A percentile compares a stretch with the other conserved stretches of the same genome.
phyloP scores from a whole-genome alignment of 2,329 filamentous ascomycete species.

The Colletotrichum phormii region DNA sequence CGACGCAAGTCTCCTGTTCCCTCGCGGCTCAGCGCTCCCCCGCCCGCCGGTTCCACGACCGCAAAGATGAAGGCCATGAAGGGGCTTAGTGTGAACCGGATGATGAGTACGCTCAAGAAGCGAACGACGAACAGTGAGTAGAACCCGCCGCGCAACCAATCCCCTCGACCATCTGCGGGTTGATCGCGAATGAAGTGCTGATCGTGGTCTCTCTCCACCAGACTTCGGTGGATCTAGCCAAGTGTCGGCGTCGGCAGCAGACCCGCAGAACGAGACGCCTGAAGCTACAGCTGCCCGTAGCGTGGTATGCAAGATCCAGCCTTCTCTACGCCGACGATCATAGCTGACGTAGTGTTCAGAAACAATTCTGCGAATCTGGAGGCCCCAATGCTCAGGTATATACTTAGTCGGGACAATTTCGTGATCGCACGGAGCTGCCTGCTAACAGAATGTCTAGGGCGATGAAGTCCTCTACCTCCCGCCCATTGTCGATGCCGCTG shows the following conservation, averaged over 20 bases:
- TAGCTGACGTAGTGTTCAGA: slow-evolving; percentile 59
- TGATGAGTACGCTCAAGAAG: slow-evolving; percentile 67
- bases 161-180: background rate
- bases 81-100: slow-evolving; percentile 66
- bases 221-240: slow-evolving; percentile 37
- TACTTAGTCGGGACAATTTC: background rate
- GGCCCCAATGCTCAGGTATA: slow-evolving; percentile 63
- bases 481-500: slow-evolving; percentile 92
- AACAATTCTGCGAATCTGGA: slow-evolving; percentile 83
- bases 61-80: slow-evolving; percentile 59
- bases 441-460: slow-evolving; percentile 62
- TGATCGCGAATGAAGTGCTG: slow-evolving; percentile 26
- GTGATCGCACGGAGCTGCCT: background rate
- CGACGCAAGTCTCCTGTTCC: background rate
- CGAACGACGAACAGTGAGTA: slow-evolving; percentile 47
- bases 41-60: slow-evolving; percentile 2
- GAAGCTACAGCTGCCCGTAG: slow-evolving; percentile 74
- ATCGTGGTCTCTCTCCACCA: slow-evolving; percentile 27
- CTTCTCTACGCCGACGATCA: slow-evolving; percentile 19
- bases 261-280: slow-evolving; percentile 66
- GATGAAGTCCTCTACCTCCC: slow-evolving; percentile 95
- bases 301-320: slow-evolving; percentile 65
- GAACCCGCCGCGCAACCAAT: background rate
- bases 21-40: background rate
- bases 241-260: slow-evolving; percentile 37